phyloP scores from a whole-genome alignment of 129 eudicot species.

The Saposhnikovia divaricata region DNA sequence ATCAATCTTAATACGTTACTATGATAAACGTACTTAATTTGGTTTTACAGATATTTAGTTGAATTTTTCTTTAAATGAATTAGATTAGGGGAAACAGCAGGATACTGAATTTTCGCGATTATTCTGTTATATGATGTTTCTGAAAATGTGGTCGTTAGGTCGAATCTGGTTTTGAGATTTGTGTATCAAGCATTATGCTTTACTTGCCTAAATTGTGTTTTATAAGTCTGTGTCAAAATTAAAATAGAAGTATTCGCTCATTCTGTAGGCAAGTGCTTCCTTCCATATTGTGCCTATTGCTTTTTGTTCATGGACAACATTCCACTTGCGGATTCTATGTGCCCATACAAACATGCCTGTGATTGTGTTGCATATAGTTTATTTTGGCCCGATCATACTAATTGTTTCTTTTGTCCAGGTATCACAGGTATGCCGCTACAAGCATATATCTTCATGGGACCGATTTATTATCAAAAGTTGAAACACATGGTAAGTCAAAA shows the following conservation, averaged over 20 bases:
- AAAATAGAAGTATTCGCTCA: neutral
- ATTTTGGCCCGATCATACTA: neutral
- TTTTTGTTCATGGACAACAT: neutral
- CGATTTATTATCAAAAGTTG: constrained; percentile 86
- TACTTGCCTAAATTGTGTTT: neutral
- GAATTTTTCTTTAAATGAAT: neutral
- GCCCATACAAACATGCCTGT: neutral
- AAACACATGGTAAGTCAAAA: constrained; percentile 70
- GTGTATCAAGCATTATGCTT: neutral
- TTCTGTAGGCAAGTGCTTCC: neutral
- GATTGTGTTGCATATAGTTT: neutral
- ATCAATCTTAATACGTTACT: neutral
- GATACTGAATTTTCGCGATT: neutral
- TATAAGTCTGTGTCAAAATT: neutral
- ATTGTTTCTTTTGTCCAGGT: constrained; percentile 33
- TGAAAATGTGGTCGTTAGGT: neutral
- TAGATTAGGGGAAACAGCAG: neutral
- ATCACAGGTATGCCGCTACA: constrained; percentile 89
- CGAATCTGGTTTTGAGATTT: neutral
- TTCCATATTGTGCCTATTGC: neutral
- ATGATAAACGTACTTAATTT: neutral
- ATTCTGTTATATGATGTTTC: neutral
- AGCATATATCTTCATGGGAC: constrained; percentile 96
- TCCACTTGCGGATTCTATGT: neutral
- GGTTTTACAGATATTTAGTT: neutral